Evolutionary conservation across 2,329 filamentous ascomycete species (phyloP), one percentile per base, ranked within the genome.

Genomic region (Aphanocladium album): DNA sequence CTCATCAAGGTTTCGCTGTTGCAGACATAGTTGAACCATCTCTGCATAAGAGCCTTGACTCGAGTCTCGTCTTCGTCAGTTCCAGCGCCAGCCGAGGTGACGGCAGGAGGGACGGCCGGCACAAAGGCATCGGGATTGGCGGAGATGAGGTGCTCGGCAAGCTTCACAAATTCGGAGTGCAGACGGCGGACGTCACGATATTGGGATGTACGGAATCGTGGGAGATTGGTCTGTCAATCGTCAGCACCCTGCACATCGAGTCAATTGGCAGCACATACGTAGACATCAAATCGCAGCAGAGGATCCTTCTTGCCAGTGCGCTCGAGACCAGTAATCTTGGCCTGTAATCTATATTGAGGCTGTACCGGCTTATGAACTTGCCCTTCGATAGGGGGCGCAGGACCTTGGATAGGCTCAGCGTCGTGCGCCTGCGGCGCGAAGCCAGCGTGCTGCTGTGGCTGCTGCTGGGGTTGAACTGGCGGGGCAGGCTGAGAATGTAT

Each of bases 51-150:
- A 1, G 87, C 86, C 76, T 98, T 98, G 64, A 98, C 90, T 16
- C 95, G 85, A 23, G 81, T 80, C 74, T 99, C 95, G 68, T 99
- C 95, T 73, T 99, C 95, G 57, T 98, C 95, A 1, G 95, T 99
- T 21, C 95, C 95, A 41, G 92, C 92, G 43, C 95, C 95, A 30
- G 95, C 95, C 8, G 93, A 93, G 8, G 95, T 98, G 62, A 96
- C 80, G n/a, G 93, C 83, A n/a, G 93, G 91, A 46, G 95, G 95
- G 1, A 99, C 92, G 11, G 93, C 92, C 3, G 95, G 95, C 8
- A 99, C 93, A 49, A 99, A 81, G 9, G 92, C 89, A 75, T 99
- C 95, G 3, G 95, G 95, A 70, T 98, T 98, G n/a, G 93, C 93
- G 25, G 93, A 97, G 73, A 97, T 92, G 61, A 99, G 81, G 74